phyloP scores from a whole-genome alignment of 2,329 filamentous ascomycete species.

The Alternaria tenuissima region DNA sequence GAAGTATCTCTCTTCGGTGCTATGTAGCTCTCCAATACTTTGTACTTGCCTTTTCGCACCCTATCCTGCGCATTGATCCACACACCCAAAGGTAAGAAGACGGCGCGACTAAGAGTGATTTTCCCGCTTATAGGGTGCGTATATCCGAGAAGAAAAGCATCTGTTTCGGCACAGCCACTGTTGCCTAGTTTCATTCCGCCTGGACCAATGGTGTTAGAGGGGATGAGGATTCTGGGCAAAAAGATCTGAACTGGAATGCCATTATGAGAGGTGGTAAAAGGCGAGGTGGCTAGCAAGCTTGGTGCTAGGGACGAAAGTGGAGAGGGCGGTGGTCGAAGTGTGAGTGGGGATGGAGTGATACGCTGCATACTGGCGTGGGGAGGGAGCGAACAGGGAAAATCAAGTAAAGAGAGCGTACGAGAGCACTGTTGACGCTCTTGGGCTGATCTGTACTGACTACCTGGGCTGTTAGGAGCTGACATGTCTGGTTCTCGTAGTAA shows the following conservation, averaged over 20 bases:
- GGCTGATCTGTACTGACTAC: background rate
- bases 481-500: background rate
- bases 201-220: conserved; percentile 18
- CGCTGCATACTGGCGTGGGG: conserved; percentile 23
- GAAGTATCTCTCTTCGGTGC: background rate
- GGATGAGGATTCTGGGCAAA: conserved; percentile 31
- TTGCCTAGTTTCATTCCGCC: conserved; percentile 15
- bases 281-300: conserved; percentile 22
- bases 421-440: background rate
- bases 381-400: background rate
- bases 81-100: conserved; percentile 36
- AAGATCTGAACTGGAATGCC: conserved; percentile 42
- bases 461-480: background rate
- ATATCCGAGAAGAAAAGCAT: conserved; percentile 42
- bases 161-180: conserved; percentile 25
- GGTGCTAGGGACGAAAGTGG: conserved; percentile 19
- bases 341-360: conserved; percentile 20
- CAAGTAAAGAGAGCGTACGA: background rate
- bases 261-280: conserved; percentile 13
- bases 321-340: conserved; percentile 9
- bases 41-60: conserved; percentile 19
- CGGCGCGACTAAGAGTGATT: conserved; percentile 28
- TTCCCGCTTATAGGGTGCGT: conserved; percentile 13
- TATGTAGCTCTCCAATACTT: conserved; percentile 36
- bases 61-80: conserved; percentile 27